These are phyloP conservation scores for Euptelea pleiosperma DNA, from an alignment of 164 flowering plant genomes.

Conservation along the genomic window DNA sequence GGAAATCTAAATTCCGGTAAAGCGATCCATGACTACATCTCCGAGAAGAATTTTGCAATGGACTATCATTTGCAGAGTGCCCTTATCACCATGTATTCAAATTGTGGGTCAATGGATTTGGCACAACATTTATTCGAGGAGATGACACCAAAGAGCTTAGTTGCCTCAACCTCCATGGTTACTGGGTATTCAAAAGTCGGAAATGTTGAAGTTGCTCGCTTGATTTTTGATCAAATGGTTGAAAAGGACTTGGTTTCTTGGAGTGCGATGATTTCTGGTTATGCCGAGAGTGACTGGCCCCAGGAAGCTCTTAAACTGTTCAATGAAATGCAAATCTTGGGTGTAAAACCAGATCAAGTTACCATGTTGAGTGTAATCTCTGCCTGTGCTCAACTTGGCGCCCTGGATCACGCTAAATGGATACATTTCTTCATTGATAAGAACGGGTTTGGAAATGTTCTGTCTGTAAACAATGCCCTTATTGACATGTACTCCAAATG, in stretches of 20 bases:
- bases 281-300: conserved; percentile 68
- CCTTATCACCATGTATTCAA: conserved; percentile 65
- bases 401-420: conserved; percentile 54
- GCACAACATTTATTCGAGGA: conserved; percentile 48
- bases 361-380: conserved; percentile 78
- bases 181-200: conserved; percentile 52
- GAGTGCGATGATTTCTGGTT: conserved; percentile 82
- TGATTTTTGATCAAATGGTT: conserved; percentile 49
- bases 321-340: conserved; percentile 40
- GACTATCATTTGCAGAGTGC: conserved; percentile 51
- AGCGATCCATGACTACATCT: conserved; percentile 47
- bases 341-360: conserved; percentile 60
- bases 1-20: conserved; percentile 47
- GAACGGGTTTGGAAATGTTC: conserved; percentile 43
- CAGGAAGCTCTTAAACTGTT: conserved; percentile 57
- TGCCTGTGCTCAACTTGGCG: conserved; percentile 75
- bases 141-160: conserved; percentile 34
- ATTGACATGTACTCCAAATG: conserved; percentile 90
- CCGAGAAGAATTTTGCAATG: conserved; percentile 27
- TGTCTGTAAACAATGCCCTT: conserved; percentile 64
- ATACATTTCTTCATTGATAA: conserved; percentile 41
- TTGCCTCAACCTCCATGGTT: conserved; percentile 66
- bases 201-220: conserved; percentile 54
- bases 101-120: conserved; percentile 58
- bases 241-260: conserved; percentile 76